Base-by-base conservation (phyloP, 2,329 filamentous ascomycete genomes). In the Aspergillus latus region DNA sequence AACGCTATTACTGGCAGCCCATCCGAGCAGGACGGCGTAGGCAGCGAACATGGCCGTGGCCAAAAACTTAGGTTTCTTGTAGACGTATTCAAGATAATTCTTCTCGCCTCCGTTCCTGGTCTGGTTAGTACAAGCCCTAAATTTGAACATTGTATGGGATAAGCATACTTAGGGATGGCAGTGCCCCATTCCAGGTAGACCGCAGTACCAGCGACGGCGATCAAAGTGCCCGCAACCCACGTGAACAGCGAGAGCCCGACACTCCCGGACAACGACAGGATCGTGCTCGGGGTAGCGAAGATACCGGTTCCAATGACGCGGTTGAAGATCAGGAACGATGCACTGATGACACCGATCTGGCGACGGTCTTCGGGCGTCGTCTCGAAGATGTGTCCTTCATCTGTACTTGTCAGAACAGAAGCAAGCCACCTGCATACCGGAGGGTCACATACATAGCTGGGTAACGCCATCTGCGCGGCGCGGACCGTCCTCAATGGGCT, bases 81-180 rank as follows among this genome's bases (percentile, higher is more conserved):
- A 82, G 36, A 82, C 79, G 37, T 80, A 78, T 68, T 83, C 80
- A 42, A 83, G 76, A 63, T 82, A 82, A 39, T 81, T 77, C 49
- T 79, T 76, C 62, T 82, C 80, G n/a, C 80, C 80, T 37, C 80
- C 80, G 66, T 80, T 67, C 69, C 79, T 65, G 67, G 66, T 13
- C 65, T 66, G 3, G 34, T 30, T 63, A 42, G 54, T 46, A 45
- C n/a, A 11, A 39, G 3, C 34, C n/a, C 8, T 26, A 47, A 30
- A 2, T 5, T 36, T 30, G 10, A 21, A 4, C 11, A 11, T 30
- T 21, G n/a, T 13, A 5, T 11, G 30, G n/a, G n/a, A 45, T 5
- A 28, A 39, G 59, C 63, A 44, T 72, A 74, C 72, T 64, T 72
- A 6, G 78, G 79, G 44, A 82, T 72, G 3, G 78, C 78, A 49